Evolutionary conservation across 2,329 filamentous ascomycete genomes (phyloP).

Genomic region (Lachnellula occidentalis): DNA sequence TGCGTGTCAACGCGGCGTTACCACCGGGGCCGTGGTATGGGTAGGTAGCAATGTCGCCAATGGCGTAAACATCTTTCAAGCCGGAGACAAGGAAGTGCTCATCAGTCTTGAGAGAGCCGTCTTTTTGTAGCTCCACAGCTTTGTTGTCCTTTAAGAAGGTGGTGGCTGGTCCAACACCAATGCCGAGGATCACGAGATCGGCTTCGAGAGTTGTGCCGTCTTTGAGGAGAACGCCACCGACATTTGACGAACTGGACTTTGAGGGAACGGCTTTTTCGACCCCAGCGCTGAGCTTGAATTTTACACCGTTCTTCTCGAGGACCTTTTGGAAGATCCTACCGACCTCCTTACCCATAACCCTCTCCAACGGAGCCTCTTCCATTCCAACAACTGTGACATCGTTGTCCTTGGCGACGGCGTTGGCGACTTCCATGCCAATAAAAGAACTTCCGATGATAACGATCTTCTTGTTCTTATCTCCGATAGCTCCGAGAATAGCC

Average conservation of each 20-base stretch:
- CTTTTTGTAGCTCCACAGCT: constrained; percentile 64
- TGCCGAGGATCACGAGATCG: constrained; percentile 85
- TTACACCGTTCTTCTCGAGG: constrained; percentile 81
- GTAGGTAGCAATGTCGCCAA: constrained; percentile 93
- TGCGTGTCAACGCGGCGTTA: constrained; percentile 66
- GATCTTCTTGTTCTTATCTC: constrained; percentile 82
- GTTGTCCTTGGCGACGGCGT: constrained; percentile 74
- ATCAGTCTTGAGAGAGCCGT: constrained; percentile 81
- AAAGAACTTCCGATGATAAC: constrained; percentile 91
- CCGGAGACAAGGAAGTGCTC: constrained; percentile 72
- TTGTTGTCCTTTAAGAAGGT: constrained; percentile 72
- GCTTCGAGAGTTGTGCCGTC: constrained; percentile 80
- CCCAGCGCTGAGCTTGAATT: constrained; percentile 74
- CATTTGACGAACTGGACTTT: constrained; percentile 58
- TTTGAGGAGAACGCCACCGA: constrained; percentile 77
- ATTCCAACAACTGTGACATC: constrained; percentile 82
- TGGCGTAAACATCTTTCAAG: constrained; percentile 78
- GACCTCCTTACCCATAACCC: constrained; percentile 76
- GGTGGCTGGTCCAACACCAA: constrained; percentile 83
- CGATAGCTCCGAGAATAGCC: constrained; percentile 72
- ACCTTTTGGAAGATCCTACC: constrained; percentile 74
- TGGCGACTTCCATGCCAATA: constrained; percentile 97
- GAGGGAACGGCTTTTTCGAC: constrained; percentile 81
- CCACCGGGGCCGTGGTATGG: constrained; percentile 89
- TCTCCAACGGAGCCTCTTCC: constrained; percentile 79